Percentiles rank a stretch among this genome's conserved stretches.
Conservation (phyloP, 768 basidiomycete genomes). For the Phylloporus arenicola region DNA sequence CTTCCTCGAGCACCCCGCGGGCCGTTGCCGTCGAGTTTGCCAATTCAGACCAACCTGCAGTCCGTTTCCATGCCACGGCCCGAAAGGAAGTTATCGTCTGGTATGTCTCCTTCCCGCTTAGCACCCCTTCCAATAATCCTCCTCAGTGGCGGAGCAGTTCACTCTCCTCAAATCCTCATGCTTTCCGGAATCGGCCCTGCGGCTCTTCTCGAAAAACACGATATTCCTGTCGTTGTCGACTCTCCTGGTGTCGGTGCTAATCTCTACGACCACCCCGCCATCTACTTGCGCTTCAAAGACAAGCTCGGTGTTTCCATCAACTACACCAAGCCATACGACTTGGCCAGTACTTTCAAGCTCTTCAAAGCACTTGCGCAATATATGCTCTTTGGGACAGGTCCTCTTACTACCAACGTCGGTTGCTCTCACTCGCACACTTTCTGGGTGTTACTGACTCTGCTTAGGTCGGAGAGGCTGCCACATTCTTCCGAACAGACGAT, state of each 20-base stretch:
- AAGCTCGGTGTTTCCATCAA: conserved; percentile 41
- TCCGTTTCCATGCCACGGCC: conserved; percentile 43
- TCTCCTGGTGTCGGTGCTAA: conserved; percentile 72
- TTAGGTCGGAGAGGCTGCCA: conserved; percentile 26
- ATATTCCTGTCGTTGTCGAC: conserved; percentile 54
- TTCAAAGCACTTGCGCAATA: conserved; percentile 40
- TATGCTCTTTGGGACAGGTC: conserved; percentile 40
- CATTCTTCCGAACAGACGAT: conserved; percentile 32
- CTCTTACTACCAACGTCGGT: conserved; percentile 49
- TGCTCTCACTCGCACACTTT: not conserved
- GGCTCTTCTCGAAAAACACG: conserved; percentile 44
- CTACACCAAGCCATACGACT: conserved; percentile 29
- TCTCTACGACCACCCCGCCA: conserved; percentile 64
- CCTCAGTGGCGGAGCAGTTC: conserved; percentile 53
- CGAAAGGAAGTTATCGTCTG: conserved; percentile 57
- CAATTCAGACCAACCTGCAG: conserved; percentile 18
- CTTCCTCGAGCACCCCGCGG: conserved; percentile 33
- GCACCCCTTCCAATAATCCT: not conserved
- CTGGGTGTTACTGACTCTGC: not conserved
- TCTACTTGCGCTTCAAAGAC: conserved; percentile 49
- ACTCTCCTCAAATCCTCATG: conserved; percentile 64
- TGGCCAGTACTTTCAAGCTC: conserved; percentile 21
- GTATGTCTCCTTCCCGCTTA: conserved; percentile 31
- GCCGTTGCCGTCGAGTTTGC: conserved; percentile 63
- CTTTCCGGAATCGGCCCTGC: conserved; percentile 75